These are phyloP conservation scores for Ganoderma multipileum DNA, from an alignment of 1,284 basidiomycete species.

Conservation along the genomic window DNA sequence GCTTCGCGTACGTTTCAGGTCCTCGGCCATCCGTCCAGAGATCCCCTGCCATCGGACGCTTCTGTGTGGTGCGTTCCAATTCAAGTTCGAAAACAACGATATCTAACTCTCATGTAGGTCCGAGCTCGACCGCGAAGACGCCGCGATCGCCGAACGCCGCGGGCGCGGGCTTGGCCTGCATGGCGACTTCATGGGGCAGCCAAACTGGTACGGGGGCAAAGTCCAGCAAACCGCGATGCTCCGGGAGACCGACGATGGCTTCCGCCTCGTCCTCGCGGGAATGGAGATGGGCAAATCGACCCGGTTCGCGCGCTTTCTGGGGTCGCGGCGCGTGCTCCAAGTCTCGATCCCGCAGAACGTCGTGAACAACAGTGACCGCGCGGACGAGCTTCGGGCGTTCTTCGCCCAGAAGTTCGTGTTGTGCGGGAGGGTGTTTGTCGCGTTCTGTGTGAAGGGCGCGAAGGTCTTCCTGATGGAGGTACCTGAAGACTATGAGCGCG, in stretches of 20 bases:
- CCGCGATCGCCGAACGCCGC: conserved; percentile 58
- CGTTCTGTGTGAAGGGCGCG: conserved; percentile 68
- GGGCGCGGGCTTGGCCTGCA: conserved; percentile 68
- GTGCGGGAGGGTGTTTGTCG: conserved; percentile 65
- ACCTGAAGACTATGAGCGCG: conserved; percentile 50
- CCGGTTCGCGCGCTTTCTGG: conserved; percentile 65
- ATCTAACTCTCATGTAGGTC: conserved; percentile 46
- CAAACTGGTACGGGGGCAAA: conserved; percentile 70
- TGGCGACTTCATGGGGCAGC: conserved; percentile 56
- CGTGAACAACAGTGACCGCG: conserved; percentile 43
- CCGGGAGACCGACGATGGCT: conserved; percentile 36
- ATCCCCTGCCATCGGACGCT: conserved; percentile 4
- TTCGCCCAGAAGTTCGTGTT: conserved; percentile 59
- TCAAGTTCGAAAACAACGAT: no score
- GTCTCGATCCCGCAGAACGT: conserved; percentile 54
- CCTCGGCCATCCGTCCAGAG: conserved; percentile 20
- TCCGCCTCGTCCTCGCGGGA: conserved; percentile 53
- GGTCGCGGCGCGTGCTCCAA: conserved; percentile 67
- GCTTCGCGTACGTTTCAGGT: conserved; percentile 48
- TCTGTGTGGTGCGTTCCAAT: conserved; percentile 26
- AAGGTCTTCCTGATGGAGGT: conserved; percentile 66
- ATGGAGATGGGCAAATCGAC: conserved; percentile 65
- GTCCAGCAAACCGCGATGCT: conserved; percentile 66
- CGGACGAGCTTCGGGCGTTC: conserved; percentile 44
- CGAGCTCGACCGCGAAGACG: conserved; percentile 74